Evolutionary conservation across 257 asterid species (phyloP).

Genomic region (Avicennia marina): DNA sequence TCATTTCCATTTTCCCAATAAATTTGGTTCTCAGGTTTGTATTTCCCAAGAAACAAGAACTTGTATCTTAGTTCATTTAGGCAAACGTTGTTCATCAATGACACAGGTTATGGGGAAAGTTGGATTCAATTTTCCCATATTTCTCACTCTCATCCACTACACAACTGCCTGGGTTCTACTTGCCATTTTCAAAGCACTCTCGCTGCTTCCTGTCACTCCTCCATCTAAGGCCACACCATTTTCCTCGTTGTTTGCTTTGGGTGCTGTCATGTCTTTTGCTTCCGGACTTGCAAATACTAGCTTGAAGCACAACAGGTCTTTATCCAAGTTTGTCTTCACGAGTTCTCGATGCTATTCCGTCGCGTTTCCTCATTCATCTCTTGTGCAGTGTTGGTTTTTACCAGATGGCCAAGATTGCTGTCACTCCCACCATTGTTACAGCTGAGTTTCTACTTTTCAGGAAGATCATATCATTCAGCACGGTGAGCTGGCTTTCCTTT

Average conservation of each 20-base stretch:
- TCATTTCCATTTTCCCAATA: neutral
- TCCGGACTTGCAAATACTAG: slow-evolving; percentile 88
- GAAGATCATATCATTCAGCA: slow-evolving; percentile 46
- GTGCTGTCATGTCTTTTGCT: slow-evolving; percentile 88
- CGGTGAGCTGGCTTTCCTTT: slow-evolving; percentile 26
- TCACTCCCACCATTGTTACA: slow-evolving; percentile 80
- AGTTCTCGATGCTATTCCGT: too few species aligned
- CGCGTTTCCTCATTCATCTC: slow-evolving; percentile 38
- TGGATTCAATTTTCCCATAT: slow-evolving; percentile 83
- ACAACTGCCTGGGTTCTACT: slow-evolving; percentile 68
- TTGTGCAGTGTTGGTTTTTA: slow-evolving; percentile 82
- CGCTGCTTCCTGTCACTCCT: slow-evolving; percentile 70
- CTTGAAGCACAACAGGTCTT: slow-evolving; percentile 72
- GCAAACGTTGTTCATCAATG: too few species aligned
- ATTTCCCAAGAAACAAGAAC: too few species aligned
- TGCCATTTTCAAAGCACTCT: slow-evolving; percentile 57
- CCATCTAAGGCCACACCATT: slow-evolving; percentile 72
- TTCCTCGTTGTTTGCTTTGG: slow-evolving; percentile 68
- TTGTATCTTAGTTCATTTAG: too few species aligned
- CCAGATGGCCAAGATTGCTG: slow-evolving; percentile 95
- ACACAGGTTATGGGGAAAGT: slow-evolving; percentile 84
- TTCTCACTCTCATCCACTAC: slow-evolving; percentile 79
- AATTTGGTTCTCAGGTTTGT: neutral
- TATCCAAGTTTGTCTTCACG: neutral
- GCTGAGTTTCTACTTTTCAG: slow-evolving; percentile 66